Conservation (phyloP, 2,329 filamentous ascomycete genomes). For the Xylariomycetidae sp. region DNA sequence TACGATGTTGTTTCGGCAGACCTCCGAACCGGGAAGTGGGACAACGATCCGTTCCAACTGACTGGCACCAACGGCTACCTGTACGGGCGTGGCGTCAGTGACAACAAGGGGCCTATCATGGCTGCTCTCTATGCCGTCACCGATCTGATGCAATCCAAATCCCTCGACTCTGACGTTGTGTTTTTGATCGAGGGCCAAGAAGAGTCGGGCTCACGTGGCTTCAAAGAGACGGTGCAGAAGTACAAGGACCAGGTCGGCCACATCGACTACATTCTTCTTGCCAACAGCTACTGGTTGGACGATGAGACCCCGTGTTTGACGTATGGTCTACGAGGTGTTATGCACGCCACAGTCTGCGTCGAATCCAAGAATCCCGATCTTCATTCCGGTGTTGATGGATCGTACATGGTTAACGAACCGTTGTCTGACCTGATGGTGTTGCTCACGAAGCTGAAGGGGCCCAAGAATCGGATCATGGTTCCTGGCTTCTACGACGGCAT, state of each 20-base stretch:
- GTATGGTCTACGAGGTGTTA: constrained; percentile 86
- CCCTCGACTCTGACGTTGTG: constrained; percentile 78
- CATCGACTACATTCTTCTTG: constrained; percentile 89
- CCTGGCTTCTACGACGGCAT: constrained; percentile 87
- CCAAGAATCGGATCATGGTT: constrained; percentile 73
- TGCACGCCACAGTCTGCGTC: constrained; percentile 86
- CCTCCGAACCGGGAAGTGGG: constrained; percentile 75
- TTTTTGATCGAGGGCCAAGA: constrained; percentile 97
- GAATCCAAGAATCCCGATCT: constrained; percentile 82
- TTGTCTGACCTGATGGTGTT: constrained; percentile 85
- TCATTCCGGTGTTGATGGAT: constrained; percentile 96
- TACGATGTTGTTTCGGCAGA: constrained; percentile 96
- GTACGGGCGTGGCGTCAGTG: constrained; percentile 92
- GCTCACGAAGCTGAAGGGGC: constrained; percentile 74
- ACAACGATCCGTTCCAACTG: constrained; percentile 81
- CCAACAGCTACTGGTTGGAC: constrained; percentile 98
- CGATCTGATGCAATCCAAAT: constrained; percentile 78
- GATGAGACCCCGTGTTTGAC: constrained; percentile 93
- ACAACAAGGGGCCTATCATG: constrained; percentile 95
- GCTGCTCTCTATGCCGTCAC: constrained; percentile 91
- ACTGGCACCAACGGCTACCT: constrained; percentile 86
- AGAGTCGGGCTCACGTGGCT: constrained; percentile 87
- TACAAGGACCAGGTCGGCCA: constrained; percentile 82
- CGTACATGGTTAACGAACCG: constrained; percentile 81
- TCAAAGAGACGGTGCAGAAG: constrained; percentile 72